Evolutionary conservation across 2,329 filamentous ascomycete genomes (phyloP), one percentile per base, ranked within the genome.

Genomic region (Tolypocladium sp.): DNA sequence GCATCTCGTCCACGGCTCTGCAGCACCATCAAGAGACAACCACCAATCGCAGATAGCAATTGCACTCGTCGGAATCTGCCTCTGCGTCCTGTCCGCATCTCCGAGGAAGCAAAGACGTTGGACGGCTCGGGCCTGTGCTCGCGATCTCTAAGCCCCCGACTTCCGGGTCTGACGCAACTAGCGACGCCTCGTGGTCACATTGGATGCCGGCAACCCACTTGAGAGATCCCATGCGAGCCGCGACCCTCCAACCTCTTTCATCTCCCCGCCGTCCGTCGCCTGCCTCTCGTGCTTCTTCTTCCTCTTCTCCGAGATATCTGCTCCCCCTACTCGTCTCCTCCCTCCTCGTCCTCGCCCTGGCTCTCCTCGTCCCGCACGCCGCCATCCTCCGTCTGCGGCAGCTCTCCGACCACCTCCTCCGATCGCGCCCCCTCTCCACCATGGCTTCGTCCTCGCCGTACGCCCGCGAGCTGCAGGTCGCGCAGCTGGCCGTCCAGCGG

Each of bases 401-500:
- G 41, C 56, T 58, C 22, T 46, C 46, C 35, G 27, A 38, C n/a
- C 60, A 58, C 15, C 63, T 62, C 61, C 44, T 61, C 62, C 41
- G 54, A 57, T 35, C 52, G 59, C 22, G 55, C 61, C 57, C 63
- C 57, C 59, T 63, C n/a, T 56, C 59, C 59, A 59, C 68, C 61
- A 65, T 63, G 63, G 79, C 77, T 69, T 68, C 67, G 44, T 60
- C 67, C 46, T 66, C 65, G 40, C 60, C 77, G 55, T 96, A 94
- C 80, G 79, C 83, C 60, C 84, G 87, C 64, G 92, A 97, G 78
- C 85, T 94, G 67, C 80, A 88, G 69, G 83, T 96, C 58, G 92
- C 92, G 62, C 87, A 93, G 72, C 85, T 96, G 51, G 92, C 92
- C 62, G 92, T 96, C 59, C 91, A 96, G 77, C 86, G 92, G 64